Conservation (phyloP, 345 rosid genomes). For the Eucalyptus curtisii region DNA sequence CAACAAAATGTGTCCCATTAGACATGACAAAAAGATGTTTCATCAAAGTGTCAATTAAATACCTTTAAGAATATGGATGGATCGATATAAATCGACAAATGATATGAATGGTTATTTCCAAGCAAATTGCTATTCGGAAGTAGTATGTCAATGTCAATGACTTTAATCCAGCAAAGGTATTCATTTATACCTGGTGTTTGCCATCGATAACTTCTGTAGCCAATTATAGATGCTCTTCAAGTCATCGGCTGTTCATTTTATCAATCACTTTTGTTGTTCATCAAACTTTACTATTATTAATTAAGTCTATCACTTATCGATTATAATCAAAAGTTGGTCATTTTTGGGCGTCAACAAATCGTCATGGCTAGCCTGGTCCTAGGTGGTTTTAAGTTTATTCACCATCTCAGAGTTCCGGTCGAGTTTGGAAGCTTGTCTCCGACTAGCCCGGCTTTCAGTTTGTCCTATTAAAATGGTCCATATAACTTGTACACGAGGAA, state of each 20-base stretch:
- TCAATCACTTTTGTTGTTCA: background rate
- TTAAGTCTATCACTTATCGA: background rate
- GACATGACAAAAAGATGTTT: background rate
- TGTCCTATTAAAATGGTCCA: background rate
- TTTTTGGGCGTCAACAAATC: background rate
- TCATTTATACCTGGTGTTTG: background rate
- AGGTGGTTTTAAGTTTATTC: background rate
- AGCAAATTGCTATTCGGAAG: background rate
- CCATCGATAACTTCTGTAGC: background rate
- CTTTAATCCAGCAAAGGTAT: background rate
- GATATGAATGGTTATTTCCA: background rate
- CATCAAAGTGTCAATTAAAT: background rate
- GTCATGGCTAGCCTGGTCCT: background rate
- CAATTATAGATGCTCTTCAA: background rate
- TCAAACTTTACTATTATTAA: background rate
- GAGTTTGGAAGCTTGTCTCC: background rate
- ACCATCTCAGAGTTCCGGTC: background rate
- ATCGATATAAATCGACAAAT: background rate
- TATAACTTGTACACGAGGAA: background rate
- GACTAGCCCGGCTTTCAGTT: background rate
- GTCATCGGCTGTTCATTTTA: background rate
- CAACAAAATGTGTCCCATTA: background rate
- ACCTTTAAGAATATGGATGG: background rate
- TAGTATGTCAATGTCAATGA: background rate
- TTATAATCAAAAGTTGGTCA: background rate